A percentile compares a stretch with the other conserved stretches of the same genome.
These are phyloP conservation scores for Aspergillus hiratsukae DNA, from an alignment of 2,329 filamentous ascomycete species.

Conservation along the genomic window DNA sequence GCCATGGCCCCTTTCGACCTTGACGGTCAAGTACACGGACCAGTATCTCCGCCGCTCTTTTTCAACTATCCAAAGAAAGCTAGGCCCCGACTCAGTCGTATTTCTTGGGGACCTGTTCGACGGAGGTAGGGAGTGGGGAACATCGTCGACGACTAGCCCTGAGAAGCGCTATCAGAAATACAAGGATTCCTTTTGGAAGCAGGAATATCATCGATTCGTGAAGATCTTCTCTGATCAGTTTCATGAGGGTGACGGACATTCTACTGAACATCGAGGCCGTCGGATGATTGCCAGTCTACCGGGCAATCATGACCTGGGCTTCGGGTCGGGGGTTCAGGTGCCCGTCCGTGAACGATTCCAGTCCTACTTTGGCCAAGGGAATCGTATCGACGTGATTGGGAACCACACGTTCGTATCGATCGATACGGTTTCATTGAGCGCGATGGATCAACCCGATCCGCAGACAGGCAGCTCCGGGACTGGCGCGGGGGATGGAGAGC, in stretches of 20 bases:
- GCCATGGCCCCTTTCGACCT: slow-evolving; percentile 63
- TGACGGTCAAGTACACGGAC: slow-evolving; percentile 73
- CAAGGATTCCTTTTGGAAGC: slow-evolving; percentile 76
- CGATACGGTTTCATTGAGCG: slow-evolving; percentile 83
- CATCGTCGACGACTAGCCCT: slow-evolving; percentile 55
- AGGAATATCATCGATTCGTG: slow-evolving; percentile 82
- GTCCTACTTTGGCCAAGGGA: slow-evolving; percentile 85
- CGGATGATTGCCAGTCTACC: slow-evolving; percentile 82
- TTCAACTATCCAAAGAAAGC: slow-evolving; percentile 65
- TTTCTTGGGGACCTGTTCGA: slow-evolving; percentile 96
- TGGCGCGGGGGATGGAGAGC: slow-evolving; percentile 46
- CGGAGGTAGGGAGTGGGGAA: slow-evolving; percentile 91
- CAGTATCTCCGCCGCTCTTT: slow-evolving; percentile 85
- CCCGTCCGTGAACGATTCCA: slow-evolving; percentile 78
- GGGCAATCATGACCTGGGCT: slow-evolving; percentile 92
- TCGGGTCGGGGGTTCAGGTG: slow-evolving; percentile 77
- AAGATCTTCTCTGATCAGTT: slow-evolving; percentile 74
- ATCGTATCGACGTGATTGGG: slow-evolving; percentile 82
- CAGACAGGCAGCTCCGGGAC: slow-evolving; percentile 43
- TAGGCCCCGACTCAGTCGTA: slow-evolving; percentile 82
- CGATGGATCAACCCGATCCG: slow-evolving; percentile 55
- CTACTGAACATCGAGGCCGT: slow-evolving; percentile 61
- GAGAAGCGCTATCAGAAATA: slow-evolving; percentile 71
- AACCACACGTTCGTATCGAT: slow-evolving; percentile 95
- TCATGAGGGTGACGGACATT: slow-evolving; percentile 53